Evolutionary conservation across 306 rosid genomes (phyloP), one percentile per base, ranked within the genome.

Genomic region (Fragaria ananassa): DNA sequence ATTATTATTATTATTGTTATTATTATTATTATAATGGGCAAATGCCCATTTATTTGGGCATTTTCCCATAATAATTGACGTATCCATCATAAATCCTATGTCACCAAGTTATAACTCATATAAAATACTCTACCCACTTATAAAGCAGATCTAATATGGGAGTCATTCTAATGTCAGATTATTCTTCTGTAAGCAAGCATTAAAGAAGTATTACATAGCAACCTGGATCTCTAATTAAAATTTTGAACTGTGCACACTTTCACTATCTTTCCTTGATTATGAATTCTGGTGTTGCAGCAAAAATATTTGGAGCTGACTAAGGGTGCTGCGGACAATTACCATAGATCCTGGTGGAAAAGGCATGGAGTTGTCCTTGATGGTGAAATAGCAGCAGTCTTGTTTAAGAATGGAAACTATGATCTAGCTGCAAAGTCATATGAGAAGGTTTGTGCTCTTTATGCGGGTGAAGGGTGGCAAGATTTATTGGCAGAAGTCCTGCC

Each of bases 291-390:
- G 74, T 80, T 80, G 82, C 96, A 96, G 99, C 76, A 91, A 92
- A 92, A 91, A 81, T 96, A 92, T 86, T 77, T 96, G 79, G 97
- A 87, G 85, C 85, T 96, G 70, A 96, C 98, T 72, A 96, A 91
- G 85, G 98, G 99, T 69, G 99, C 99, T 64, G 96, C 98, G 27
- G 90, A 96, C 80, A 92, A 89, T 86, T 96, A 96, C 78, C 97
- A 88, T 84, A 87, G 71, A 60, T 96, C 99, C 79, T 92, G 97
- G 98, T 96, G 98, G 99, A 95, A 91, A 83, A 92, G 99, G 79
- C 99, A 92, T 77, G 99, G 99, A 80, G 99, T 95, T 78, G 98
- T 92, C 81, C 96, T 96, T 76, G 99, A 96, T 85, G 99, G 99
- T 64, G 99, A 96, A 89, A 92, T 96, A 79, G 99, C 97, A 18